Percentiles rank a stretch among this genome's conserved stretches.
Conservation (phyloP, 495 filamentous ascomycete genomes). For the Tuber umbilicatum region DNA sequence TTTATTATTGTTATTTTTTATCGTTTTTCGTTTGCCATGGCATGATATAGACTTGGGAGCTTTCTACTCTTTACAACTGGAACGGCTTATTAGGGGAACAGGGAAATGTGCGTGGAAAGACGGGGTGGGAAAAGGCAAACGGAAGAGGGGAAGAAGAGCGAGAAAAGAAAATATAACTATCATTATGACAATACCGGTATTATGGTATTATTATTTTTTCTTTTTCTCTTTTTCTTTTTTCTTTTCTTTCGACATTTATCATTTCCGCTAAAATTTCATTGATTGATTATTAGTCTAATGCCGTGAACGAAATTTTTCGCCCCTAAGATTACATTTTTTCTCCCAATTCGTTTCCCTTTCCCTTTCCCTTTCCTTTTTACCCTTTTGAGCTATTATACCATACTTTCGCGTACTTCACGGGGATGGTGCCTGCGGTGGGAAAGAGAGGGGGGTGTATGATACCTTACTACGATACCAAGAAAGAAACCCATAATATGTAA, state of each 20-base stretch:
- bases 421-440: background rate
- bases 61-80: conserved; percentile 2
- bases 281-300: background rate
- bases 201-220: background rate
- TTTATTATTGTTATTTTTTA: background rate
- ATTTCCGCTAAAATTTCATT: background rate
- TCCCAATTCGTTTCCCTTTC: conserved; percentile 1
- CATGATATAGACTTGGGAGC: conserved; percentile 8
- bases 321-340: background rate
- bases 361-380: conserved; percentile 34
- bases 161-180: background rate
- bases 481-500: background rate
- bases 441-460: background rate
- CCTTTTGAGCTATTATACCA: conserved; percentile 26
- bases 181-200: background rate
- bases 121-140: background rate
- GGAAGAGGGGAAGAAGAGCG: background rate
- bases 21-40: background rate
- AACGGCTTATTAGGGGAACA: background rate
- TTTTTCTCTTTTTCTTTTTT: background rate
- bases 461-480: background rate
- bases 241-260: background rate
- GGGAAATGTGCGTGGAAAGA: background rate
- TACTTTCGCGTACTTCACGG: background rate
- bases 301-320: background rate